Base-by-base conservation (phyloP, 805 yeast species). In the Pichia eremophila region DNA sequence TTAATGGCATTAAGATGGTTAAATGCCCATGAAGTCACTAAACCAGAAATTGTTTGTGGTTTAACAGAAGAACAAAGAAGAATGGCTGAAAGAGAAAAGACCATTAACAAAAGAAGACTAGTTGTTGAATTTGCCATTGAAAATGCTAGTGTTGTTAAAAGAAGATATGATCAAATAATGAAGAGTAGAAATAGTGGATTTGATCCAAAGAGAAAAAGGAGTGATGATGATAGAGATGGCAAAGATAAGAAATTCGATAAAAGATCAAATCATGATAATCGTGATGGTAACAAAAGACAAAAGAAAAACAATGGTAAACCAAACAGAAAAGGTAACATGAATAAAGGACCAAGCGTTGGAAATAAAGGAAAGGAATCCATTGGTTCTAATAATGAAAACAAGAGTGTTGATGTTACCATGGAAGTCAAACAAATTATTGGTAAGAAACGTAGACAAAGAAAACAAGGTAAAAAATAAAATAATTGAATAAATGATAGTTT, bases 1-100 rank as follows among this genome's bases (percentile, higher is more conserved):
- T 74, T 93, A 55, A 90, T 89, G 97, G 97, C 95, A 2, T 76
- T 93, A 48, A 80, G 99, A 72, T 93, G 96, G 96, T 74, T 93
- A 64, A 93, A 93, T 64, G 96, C 95, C 8, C 96, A 91, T 62
- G 83, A 78, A 59, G 95, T 93, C 8, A 69, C 86, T 0, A 65
- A 65, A 34, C 78, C 74, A 10, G 97, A 90, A 64, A 75, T 88
- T 39, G 50, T 74, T 19, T 85, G 75, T 53, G 90, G 91, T n/a
- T 62, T 84, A 49, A 68, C 71, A 32, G 88, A 80, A 4, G 88
- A 84, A 43, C 90, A 85, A 58, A 69, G 71, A 62, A 78, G 79
- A 56, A 43, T 63, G 9, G 79, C 78, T 2, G 71, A 73, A 46
- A 55, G 71, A 27, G 89, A 82, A 42, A 78, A 77, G 9, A 42